A percentile compares a stretch with the other conserved stretches of the same genome.
Evolutionary conservation across 192 early-diverging fungal genomes (phyloP).

Genomic region (Linnemannia schmuckeri): DNA sequence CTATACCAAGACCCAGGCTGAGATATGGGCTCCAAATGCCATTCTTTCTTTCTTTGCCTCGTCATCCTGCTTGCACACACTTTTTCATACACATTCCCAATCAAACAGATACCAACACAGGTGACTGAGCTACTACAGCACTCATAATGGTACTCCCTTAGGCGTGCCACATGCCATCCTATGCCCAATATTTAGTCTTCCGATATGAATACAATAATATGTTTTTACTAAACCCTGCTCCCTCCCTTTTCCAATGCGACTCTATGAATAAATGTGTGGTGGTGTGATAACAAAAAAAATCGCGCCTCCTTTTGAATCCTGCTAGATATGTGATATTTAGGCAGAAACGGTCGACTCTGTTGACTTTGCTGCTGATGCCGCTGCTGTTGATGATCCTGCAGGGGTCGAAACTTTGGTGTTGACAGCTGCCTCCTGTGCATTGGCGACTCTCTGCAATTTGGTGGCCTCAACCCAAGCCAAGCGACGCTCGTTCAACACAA

Average conservation of each 20-base stretch:
- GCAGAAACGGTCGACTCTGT: constrained; percentile 13
- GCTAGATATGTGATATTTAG: neutral
- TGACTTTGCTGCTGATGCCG: constrained; percentile 27
- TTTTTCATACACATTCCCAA: no score
- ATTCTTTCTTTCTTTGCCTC: neutral
- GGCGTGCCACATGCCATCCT: neutral
- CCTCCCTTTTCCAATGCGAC: neutral
- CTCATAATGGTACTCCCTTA: no score
- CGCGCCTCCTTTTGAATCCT: neutral
- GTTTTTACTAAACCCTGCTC: neutral
- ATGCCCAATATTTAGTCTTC: neutral
- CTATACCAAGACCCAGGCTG: neutral
- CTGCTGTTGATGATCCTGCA: constrained; percentile 5
- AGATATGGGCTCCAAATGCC: neutral
- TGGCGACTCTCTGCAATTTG: constrained; percentile 35
- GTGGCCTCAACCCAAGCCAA: constrained; percentile 74
- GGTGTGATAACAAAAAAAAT: neutral
- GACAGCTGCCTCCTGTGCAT: constrained; percentile 33
- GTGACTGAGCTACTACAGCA: neutral
- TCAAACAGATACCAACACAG: neutral
- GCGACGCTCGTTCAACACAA: constrained; percentile 81
- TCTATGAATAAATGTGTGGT: constrained; percentile 9
- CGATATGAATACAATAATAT: neutral
- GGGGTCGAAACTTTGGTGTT: constrained; percentile 36
- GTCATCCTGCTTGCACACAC: neutral